A percentile compares a stretch with the other conserved stretches of the same genome.
Conservation (phyloP, 495 filamentous ascomycete species). For the Rhypophila decipiens region DNA sequence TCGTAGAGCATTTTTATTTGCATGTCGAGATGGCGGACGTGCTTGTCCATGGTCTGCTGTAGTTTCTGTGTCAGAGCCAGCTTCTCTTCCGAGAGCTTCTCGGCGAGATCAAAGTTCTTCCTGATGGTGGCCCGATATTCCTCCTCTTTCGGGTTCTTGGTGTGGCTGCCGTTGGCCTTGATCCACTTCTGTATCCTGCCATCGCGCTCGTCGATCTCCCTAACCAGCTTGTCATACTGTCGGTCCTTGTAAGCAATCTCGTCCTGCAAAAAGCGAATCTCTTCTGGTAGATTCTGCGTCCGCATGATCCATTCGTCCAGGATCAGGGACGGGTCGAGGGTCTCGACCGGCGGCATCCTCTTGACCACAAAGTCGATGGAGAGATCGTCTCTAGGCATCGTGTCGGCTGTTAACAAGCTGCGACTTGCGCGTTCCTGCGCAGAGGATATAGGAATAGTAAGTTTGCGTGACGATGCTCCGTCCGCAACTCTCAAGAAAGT, state of each 20-base stretch:
- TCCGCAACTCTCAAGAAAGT: too few relatives aligned
- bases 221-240: constrained; percentile 64
- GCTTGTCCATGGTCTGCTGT: constrained; percentile 73
- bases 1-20: constrained; percentile 80
- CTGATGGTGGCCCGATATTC: constrained; percentile 61
- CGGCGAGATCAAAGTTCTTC: constrained; percentile 62
- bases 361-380: constrained; percentile 52
- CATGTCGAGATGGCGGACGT: constrained; percentile 77
- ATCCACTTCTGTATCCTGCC: constrained; percentile 83
- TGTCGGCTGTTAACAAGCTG: constrained; percentile 36
- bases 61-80: constrained; percentile 72
- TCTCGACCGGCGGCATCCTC: constrained; percentile 46
- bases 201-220: constrained; percentile 70
- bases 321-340: constrained; percentile 74
- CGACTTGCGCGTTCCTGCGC: too few relatives aligned
- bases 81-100: constrained; percentile 82
- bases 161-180: constrained; percentile 72
- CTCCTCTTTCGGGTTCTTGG: constrained; percentile 82
- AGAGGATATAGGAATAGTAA: too few relatives aligned
- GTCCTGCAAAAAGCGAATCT: constrained; percentile 88
- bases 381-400: constrained; percentile 60
- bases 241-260: constrained; percentile 90
- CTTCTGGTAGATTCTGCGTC: constrained; percentile 83
- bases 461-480: constrained; percentile 6
- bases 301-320: constrained; percentile 86